Evolutionary conservation across 257 asterid genomes (phyloP).

Genomic region (Prunella vulgaris): DNA sequence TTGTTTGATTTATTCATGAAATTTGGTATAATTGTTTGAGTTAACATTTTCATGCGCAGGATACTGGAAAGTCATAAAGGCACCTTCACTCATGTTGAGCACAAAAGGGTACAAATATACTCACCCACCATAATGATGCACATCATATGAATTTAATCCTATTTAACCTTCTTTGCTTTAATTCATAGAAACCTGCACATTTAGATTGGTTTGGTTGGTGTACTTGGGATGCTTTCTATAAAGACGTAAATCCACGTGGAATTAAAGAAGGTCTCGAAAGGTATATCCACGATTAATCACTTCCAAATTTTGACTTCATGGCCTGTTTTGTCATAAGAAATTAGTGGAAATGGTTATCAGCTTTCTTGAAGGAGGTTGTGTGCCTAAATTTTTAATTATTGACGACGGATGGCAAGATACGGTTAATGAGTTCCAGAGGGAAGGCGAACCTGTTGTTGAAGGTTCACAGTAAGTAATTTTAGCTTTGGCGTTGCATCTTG

Average conservation of each 20-base stretch:
- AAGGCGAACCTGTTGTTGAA: conserved; percentile 33
- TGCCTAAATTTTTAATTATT: conserved; percentile 47
- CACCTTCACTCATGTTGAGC: conserved; percentile 34
- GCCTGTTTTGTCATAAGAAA: neutral
- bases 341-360: conserved; percentile 6
- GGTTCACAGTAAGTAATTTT: conserved; percentile 42
- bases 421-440: conserved; percentile 37
- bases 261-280: conserved; percentile 50
- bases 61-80: conserved; percentile 44
- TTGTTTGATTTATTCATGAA: neutral
- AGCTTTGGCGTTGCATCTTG: neutral
- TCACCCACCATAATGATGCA: neutral
- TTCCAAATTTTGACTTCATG: neutral
- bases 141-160: neutral
- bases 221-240: conserved; percentile 80
- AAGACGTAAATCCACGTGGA: conserved; percentile 49
- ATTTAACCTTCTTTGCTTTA: neutral
- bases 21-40: neutral
- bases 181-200: conserved; percentile 40
- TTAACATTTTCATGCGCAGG: conserved; percentile 22
- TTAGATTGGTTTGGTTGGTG: conserved; percentile 82
- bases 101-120: conserved; percentile 35
- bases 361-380: conserved; percentile 41
- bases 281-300: conserved; percentile 12
- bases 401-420: conserved; percentile 75